Evolutionary conservation across 2,329 filamentous ascomycete genomes (phyloP), one percentile per base, ranked within the genome.

Genomic region (Aphanoascus verrucosus): DNA sequence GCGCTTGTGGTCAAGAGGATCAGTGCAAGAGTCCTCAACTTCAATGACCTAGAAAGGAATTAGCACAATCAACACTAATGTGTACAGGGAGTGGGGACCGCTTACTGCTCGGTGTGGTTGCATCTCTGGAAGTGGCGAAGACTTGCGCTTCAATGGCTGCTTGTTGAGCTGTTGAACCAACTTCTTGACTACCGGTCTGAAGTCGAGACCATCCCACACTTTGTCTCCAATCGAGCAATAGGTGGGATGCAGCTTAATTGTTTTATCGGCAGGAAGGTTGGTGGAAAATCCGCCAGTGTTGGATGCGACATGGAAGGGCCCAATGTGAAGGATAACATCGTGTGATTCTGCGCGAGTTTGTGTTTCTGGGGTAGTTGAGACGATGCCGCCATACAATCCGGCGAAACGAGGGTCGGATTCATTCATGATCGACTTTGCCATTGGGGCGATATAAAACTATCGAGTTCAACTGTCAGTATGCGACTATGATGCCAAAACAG

Each of bases 201-300:
- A 58, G 40, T 56, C 52, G 17, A 58, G 54, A 17, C 46, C 54
- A 34, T 58, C 37, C 54, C 55, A 58, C 40, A 53, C 44, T 46
- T 54, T 58, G 8, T 20, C 44, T 46, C 54, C 54, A 54, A 56
- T 32, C 3, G 56, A 56, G 43, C 54, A 56, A 43, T 56, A 58
- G 17, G 31, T 47, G 5, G 56, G 48, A 20, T 58, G 56, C 8
- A 58, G 37, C 35, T 56, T 49, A 17, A 58, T 56, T 12, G 56
- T 19, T 28, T 47, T 54, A 28, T 58, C 52, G n/a, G 40, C 45
- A 3, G 54, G 44, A 5, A 58, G 48, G 12, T 54, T 28, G n/a
- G 49, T 46, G n/a, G 54, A 56, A 43, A 58, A 58, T 28, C 56
- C 56, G n/a, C 56, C 56, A 4, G 54, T 56, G 43, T 58, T 58